These are phyloP conservation scores for Neurospora pannonica DNA, from an alignment of 495 filamentous ascomycete species.

Conservation along the genomic window DNA sequence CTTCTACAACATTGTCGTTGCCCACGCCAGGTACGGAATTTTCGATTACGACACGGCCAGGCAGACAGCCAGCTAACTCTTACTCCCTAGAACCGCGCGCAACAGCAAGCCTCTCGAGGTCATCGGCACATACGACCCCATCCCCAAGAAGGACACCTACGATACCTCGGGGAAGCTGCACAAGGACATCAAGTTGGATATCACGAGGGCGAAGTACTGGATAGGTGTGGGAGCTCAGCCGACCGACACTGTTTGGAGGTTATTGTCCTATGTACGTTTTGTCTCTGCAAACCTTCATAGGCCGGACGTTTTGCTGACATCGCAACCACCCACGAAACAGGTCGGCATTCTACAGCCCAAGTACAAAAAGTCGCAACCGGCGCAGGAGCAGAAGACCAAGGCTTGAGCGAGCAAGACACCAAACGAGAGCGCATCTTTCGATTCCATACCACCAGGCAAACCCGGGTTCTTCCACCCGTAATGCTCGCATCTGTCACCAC, in stretches of 20 bases:
- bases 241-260: conserved; percentile 75
- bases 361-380: background rate
- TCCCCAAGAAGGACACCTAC: conserved; percentile 62
- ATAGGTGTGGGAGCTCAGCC: conserved; percentile 94
- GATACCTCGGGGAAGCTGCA: conserved; percentile 56
- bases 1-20: conserved; percentile 94
- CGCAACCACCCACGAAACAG: background rate
- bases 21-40: conserved; percentile 73
- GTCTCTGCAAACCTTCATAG: background rate
- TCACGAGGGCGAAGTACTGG: conserved; percentile 80
- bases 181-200: conserved; percentile 88
- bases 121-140: conserved; percentile 86
- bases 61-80: conserved; percentile 1
- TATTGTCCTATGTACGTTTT: conserved; percentile 69
- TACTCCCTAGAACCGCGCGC: conserved; percentile 53
- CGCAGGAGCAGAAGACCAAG: background rate
- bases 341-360: background rate
- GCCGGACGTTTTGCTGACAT: background rate
- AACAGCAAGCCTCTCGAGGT: conserved; percentile 88
- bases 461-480: background rate
- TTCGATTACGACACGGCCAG: background rate
- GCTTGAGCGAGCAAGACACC: background rate
- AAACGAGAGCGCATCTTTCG: background rate
- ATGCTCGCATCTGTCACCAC: background rate
- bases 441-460: background rate